These are phyloP conservation scores for Exophiala lecanii-corni DNA, from an alignment of 2,329 filamentous ascomycete species.

Conservation along the genomic window DNA sequence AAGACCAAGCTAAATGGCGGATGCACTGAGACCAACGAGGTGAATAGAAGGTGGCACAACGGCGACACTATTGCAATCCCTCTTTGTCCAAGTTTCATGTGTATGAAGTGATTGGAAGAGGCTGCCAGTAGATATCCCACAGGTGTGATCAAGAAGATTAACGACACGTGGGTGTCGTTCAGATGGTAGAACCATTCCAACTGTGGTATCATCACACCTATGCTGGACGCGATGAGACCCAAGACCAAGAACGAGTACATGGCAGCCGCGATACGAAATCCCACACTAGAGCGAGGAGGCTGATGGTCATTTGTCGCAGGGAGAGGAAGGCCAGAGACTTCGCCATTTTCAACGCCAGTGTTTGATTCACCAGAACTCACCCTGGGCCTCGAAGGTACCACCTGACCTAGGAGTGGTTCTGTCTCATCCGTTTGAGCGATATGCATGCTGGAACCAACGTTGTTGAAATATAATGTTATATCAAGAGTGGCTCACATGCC, in stretches of 20 bases:
- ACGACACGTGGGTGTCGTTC: conserved; percentile 40
- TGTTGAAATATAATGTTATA: too few species aligned
- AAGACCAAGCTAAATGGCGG: conserved; percentile 33
- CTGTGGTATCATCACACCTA: conserved; percentile 32
- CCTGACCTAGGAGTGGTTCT: neutral
- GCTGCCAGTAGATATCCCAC: conserved; percentile 42
- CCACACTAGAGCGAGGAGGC: neutral
- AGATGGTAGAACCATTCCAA: conserved; percentile 38
- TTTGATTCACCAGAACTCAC: too few species aligned
- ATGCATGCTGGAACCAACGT: too few species aligned
- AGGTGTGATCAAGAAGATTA: conserved; percentile 41
- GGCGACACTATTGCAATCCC: conserved; percentile 39
- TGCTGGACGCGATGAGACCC: conserved; percentile 1
- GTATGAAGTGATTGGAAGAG: conserved; percentile 36
- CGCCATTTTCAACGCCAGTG: too few species aligned
- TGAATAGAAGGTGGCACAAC: conserved; percentile 33
- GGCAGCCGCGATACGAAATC: neutral
- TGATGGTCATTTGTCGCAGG: too few species aligned
- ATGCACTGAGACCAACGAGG: conserved; percentile 28
- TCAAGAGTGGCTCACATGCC: too few species aligned
- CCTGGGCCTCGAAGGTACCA: too few species aligned
- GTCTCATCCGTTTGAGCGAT: neutral
- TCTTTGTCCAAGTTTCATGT: conserved; percentile 39
- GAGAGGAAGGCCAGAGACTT: too few species aligned
- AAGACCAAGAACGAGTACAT: conserved; percentile 5